Percentiles rank a stretch among this genome's conserved stretches.
phyloP scores from a whole-genome alignment of 2,329 filamentous ascomycete species.

The Calcarisporium arbuscula region DNA sequence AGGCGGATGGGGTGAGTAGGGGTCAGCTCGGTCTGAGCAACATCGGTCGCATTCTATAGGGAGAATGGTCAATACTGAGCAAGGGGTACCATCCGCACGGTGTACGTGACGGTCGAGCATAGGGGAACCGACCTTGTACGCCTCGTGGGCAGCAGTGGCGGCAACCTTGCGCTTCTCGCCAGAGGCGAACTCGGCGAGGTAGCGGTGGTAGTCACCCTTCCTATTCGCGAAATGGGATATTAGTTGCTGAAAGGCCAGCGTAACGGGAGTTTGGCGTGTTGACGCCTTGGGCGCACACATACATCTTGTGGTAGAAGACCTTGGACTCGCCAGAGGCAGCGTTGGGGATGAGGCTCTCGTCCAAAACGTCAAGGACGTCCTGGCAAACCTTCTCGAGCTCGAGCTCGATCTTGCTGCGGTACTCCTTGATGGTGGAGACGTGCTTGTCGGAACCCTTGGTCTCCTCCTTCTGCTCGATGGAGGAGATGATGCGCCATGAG shows the following conservation, averaged over 20 bases:
- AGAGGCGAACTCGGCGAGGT: slow-evolving; percentile 87
- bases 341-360: slow-evolving; percentile 89
- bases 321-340: slow-evolving; percentile 96
- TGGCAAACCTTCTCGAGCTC: slow-evolving; percentile 98
- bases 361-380: slow-evolving; percentile 92
- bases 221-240: slow-evolving; percentile 36
- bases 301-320: slow-evolving; percentile 99
- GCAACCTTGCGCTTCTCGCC: slow-evolving; percentile 89
- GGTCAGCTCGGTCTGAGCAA: slow-evolving; percentile 94
- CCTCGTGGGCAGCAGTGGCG: slow-evolving; percentile 82
- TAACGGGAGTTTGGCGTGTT: too few species aligned
- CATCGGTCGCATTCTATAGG: slow-evolving; percentile 86
- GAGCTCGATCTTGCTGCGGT: slow-evolving; percentile 96
- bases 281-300: too few species aligned
- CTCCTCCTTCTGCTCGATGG: slow-evolving; percentile 99
- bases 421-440: slow-evolving; percentile 87
- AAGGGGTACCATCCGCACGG: neutral
- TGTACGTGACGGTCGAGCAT: neutral
- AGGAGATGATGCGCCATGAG: slow-evolving; percentile 98
- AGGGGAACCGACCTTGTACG: slow-evolving; percentile 78
- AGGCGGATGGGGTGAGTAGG: slow-evolving; percentile 98
- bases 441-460: slow-evolving; percentile 97
- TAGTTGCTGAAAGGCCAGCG: slow-evolving; percentile 8
- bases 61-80: neutral
- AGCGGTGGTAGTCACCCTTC: slow-evolving; percentile 97